These are phyloP conservation scores for Triglochin maritima DNA, from an alignment of 106 monocot genomes.

Conservation along the genomic window DNA sequence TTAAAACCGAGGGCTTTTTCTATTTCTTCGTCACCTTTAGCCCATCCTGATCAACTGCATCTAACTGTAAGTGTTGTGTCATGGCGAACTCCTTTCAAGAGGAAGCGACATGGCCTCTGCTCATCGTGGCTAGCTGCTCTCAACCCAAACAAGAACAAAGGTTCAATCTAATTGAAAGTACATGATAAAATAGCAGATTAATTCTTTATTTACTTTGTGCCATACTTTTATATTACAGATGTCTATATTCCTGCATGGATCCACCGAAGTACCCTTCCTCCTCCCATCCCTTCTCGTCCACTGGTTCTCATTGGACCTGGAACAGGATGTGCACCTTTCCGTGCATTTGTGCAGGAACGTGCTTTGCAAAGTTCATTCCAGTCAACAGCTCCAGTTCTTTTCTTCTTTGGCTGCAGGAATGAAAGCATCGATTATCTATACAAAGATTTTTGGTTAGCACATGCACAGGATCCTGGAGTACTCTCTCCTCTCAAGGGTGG, in stretches of 20 bases:
- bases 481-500: conserved; percentile 58
- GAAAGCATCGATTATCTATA: conserved; percentile 62
- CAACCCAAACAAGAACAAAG: conserved; percentile 39
- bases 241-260: conserved; percentile 76
- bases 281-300: conserved; percentile 55
- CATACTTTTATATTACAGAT: conserved; percentile 14
- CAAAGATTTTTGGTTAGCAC: conserved; percentile 53
- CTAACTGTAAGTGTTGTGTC: conserved; percentile 75
- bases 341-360: conserved; percentile 68
- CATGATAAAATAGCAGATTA: not conserved
- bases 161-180: conserved; percentile 1
- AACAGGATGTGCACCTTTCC: conserved; percentile 92
- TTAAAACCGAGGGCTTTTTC: conserved; percentile 88
- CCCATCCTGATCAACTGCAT: conserved; percentile 70
- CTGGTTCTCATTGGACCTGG: conserved; percentile 88
- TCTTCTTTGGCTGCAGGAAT: conserved; percentile 95
- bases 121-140: conserved; percentile 82
- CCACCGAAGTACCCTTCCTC: conserved; percentile 43
- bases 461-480: conserved; percentile 39
- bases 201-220: not conserved
- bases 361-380: conserved; percentile 24
- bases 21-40: conserved; percentile 82
- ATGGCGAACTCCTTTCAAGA: conserved; percentile 73
- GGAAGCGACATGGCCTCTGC: conserved; percentile 63
- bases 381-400: conserved; percentile 49